phyloP scores from a whole-genome alignment of 495 filamentous ascomycete genomes.

The Podospora didyma region DNA sequence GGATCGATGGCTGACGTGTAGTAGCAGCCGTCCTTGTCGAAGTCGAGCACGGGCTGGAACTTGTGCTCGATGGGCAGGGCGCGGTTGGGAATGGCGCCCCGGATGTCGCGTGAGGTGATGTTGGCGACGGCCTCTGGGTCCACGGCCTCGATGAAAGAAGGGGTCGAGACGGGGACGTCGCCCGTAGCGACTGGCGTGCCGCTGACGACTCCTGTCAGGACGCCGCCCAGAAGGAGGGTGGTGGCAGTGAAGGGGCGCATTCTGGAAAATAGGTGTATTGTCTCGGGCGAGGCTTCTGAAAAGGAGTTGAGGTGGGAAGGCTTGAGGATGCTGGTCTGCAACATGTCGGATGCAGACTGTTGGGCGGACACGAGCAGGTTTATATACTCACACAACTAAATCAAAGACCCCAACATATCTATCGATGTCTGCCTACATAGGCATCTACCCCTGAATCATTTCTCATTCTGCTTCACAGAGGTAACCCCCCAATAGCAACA shows the following conservation, averaged over 20 bases:
- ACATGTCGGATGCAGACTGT: background rate
- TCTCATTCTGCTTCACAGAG: background rate
- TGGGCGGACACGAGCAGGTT: background rate
- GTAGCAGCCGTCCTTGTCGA: slow-evolving; percentile 34
- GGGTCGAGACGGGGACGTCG: background rate
- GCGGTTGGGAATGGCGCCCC: background rate
- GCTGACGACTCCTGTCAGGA: background rate
- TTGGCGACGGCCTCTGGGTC: background rate
- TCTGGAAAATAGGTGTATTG: background rate
- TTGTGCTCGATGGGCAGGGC: slow-evolving; percentile 8
- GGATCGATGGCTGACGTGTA: slow-evolving; percentile 31
- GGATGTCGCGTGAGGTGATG: background rate
- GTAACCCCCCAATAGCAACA: background rate
- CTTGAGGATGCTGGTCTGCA: background rate
- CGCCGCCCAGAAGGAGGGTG: slow-evolving; percentile 2
- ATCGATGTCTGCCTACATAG: background rate
- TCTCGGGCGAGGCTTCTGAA: background rate
- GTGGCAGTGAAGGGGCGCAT: background rate
- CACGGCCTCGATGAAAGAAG: background rate
- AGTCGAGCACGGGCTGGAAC: slow-evolving; percentile 34
- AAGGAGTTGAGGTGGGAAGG: background rate
- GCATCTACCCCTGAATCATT: background rate
- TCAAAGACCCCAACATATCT: background rate
- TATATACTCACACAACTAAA: background rate
- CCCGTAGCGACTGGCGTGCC: background rate